Base-by-base conservation (phyloP, 768 basidiomycete species). In the Candolleomyces eurysporus region DNA sequence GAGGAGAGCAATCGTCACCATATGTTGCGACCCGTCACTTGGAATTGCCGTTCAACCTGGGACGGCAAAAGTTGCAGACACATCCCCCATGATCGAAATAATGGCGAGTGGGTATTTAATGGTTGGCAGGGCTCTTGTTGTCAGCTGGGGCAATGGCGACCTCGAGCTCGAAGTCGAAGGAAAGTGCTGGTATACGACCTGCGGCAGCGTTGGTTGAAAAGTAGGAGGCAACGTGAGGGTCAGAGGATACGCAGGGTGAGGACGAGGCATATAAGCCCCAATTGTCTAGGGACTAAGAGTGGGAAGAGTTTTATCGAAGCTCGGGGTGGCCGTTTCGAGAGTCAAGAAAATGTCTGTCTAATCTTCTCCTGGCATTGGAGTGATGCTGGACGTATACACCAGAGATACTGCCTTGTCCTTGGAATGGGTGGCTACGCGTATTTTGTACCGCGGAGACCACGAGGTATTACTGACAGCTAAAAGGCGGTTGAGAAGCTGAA, bases 341-440 rank as follows among this genome's bases (percentile, higher is more conserved):
- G 69, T 74, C 4, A 79, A 61, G 1, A 76, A 72, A 19, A 77
- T 73, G 46, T 79, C 72, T 4, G 67, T 66, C 79, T 79, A 81
- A 9, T 71, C 79, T 71, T 81, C 79, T 21, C 75, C 78, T 0
- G 78, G 78, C 31, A 57, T 67, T 63, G 80, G 79, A 1, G 66
- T 71, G 22, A 81, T 71, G 5, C 67, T 61, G 0, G 76, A 78
- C 62, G 78, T 80, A 68, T 81, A 80, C 2, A 75, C 63, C 2
- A 81, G 64, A 0, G 67, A 70, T 2, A 77, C 63, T 0, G 73
- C 65, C 11, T 71, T 69, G 4, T 76, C 72, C 42, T 72, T 72
- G 4, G 73, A 61, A 14, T 76, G 62, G 62, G 71, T 79, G 46
- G 78, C 67, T 16, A 76, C 79, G 1, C 79, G 72, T 40, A 79